A percentile compares a stretch with the other conserved stretches of the same genome.
Evolutionary conservation across 2,329 filamentous ascomycete genomes (phyloP).

Genomic region (Thermothelomyces thermophilus): DNA sequence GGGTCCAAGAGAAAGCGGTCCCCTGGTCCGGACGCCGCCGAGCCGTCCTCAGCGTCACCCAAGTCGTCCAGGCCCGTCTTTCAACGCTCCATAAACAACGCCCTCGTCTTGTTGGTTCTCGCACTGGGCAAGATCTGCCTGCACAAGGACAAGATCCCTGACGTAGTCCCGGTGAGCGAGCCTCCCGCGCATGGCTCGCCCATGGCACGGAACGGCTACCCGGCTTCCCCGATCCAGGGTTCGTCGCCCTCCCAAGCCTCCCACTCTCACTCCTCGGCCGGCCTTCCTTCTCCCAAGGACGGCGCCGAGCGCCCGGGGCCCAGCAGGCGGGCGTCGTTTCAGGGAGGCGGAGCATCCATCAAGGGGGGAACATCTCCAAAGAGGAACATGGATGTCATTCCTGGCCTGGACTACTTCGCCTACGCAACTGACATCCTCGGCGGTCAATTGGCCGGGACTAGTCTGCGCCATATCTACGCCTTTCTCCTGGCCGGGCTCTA

Average conservation of each 20-base stretch:
- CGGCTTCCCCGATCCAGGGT: conserved; percentile 47
- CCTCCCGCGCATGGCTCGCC: conserved; percentile 33
- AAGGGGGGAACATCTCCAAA: conserved; percentile 24
- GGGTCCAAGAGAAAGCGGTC: conserved; percentile 52
- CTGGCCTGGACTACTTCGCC: conserved; percentile 84
- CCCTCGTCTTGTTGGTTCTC: conserved; percentile 73
- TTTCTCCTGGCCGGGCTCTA: conserved; percentile 82
- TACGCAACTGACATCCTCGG: conserved; percentile 82
- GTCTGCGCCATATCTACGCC: conserved; percentile 77
- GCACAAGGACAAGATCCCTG: conserved; percentile 46
- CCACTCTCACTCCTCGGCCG: conserved; percentile 44
- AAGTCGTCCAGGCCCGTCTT: conserved; percentile 46
- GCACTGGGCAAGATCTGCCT: conserved; percentile 80
- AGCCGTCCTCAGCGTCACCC: conserved; percentile 24
- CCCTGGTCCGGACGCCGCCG: conserved; percentile 34
- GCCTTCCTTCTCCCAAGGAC: conserved; percentile 47
- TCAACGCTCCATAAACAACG: conserved; percentile 64
- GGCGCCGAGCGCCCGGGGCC: conserved; percentile 36
- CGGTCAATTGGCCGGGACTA: conserved; percentile 69
- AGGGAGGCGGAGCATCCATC: conserved; percentile 31
- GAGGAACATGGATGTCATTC: conserved; percentile 75
- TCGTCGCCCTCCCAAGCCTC: conserved; percentile 44
- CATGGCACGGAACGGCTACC: conserved; percentile 43
- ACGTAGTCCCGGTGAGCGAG: conserved; percentile 48
- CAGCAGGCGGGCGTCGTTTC: conserved; percentile 48